A percentile compares a stretch with the other conserved stretches of the same genome.
Evolutionary conservation across 2,329 filamentous ascomycete genomes (phyloP).

Genomic region (Alternaria atra): DNA sequence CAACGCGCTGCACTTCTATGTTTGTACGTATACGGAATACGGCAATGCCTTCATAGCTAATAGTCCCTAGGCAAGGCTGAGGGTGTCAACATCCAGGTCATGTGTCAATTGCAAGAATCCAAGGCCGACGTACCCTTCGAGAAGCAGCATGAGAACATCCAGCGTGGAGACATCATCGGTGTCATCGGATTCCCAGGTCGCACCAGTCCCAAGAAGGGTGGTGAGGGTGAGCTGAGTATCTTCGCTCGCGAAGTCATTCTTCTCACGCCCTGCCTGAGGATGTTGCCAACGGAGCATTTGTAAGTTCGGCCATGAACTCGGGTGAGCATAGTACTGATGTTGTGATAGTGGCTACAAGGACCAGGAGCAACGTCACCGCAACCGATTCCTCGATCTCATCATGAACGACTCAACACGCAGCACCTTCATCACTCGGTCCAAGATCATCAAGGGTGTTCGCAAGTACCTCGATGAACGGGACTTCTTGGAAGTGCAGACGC

Average conservation of each 20-base stretch:
- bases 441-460: constrained; percentile 89
- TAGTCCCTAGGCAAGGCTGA: constrained; percentile 66
- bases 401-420: constrained; percentile 91
- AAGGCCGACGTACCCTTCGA: constrained; percentile 76
- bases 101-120: constrained; percentile 86
- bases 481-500: constrained; percentile 92
- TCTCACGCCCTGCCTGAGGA: constrained; percentile 89
- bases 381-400: constrained; percentile 94
- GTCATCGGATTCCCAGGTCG: constrained; percentile 84
- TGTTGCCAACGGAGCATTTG: constrained; percentile 73
- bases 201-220: constrained; percentile 87
- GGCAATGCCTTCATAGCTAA: constrained; percentile 12
- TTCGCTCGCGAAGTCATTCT: constrained; percentile 88
- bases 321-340: neutral
- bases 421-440: constrained; percentile 83
- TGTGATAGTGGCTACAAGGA: constrained; percentile 86
- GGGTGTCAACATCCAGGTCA: constrained; percentile 84
- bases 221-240: constrained; percentile 91
- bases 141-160: constrained; percentile 86
- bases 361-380: constrained; percentile 89
- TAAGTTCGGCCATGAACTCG: constrained; percentile 50
- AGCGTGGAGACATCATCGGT: constrained; percentile 92
- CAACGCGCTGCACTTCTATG: constrained; percentile 42
- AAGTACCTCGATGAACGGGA: constrained; percentile 86
- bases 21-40: constrained; percentile 21